Percentiles rank a stretch among this genome's conserved stretches.
phyloP scores from a whole-genome alignment of 2,329 filamentous ascomycete genomes.

The Sclerotinia trifoliorum region DNA sequence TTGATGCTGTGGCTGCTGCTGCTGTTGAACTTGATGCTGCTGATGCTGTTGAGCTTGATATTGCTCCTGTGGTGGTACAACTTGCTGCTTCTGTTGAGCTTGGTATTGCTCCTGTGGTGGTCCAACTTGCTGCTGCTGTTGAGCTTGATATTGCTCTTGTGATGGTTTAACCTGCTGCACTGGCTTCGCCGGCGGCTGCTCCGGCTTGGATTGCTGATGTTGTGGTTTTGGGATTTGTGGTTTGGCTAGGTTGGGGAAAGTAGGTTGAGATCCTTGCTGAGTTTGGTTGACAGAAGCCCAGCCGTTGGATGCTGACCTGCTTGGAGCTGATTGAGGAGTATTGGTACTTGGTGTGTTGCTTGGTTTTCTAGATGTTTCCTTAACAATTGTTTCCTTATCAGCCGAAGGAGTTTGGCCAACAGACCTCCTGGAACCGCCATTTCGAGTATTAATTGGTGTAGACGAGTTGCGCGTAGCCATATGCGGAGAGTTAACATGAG shows the following conservation, averaged over 20 bases:
- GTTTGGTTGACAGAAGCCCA: conserved; percentile 26
- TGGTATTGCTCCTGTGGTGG: background rate
- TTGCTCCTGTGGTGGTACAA: background rate
- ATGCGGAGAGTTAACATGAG: conserved; percentile 31
- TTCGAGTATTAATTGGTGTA: conserved; percentile 16
- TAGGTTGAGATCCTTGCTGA: conserved; percentile 15
- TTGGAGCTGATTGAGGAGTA: conserved; percentile 19
- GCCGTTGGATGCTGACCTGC: conserved; percentile 3
- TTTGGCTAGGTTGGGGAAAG: conserved; percentile 1
- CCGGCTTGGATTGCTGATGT: background rate
- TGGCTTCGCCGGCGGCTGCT: background rate
- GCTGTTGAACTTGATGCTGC: conserved; percentile 4
- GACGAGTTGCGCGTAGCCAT: conserved; percentile 21
- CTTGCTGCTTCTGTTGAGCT: background rate
- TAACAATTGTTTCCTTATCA: conserved; percentile 2
- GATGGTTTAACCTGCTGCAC: background rate
- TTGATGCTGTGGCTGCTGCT: background rate
- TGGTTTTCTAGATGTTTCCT: conserved; percentile 9
- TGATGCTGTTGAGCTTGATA: background rate
- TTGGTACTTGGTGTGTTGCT: conserved; percentile 11
- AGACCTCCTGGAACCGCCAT: conserved; percentile 7
- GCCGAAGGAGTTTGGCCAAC: background rate
- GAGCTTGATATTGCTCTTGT: background rate
- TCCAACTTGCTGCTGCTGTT: background rate
- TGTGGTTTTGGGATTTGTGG: conserved; percentile 21